Evolutionary conservation across 2,329 filamentous ascomycete genomes (phyloP), one percentile per base, ranked within the genome.

Genomic region (Tolypocladium guangdongense): DNA sequence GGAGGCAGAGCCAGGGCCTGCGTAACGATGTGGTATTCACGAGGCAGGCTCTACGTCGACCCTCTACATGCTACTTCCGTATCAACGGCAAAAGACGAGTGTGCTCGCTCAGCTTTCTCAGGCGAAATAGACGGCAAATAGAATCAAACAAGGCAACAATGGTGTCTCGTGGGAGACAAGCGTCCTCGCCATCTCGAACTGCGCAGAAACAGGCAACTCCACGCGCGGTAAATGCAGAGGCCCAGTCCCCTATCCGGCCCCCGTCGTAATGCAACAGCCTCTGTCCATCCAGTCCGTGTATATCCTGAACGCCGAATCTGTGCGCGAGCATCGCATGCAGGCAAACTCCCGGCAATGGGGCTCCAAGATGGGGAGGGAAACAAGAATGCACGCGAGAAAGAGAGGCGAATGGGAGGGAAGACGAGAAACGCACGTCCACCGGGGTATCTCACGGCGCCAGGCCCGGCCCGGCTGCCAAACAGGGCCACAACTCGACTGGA

Each of bases 401-500:
- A 51, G 48, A 38, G 43, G 12, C 20, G 47, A 18, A 22, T 18
- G 8, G 38, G 27, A 33, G 22, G 27, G 27, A 37, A 24, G 10
- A 18, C 12, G 27, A 32, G 22, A 16, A 43, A 24, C 16, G 50
- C 51, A 48, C 52, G 57, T 52, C 49, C 45, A 47, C 47, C 56
- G 52, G 62, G 63, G 62, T 64, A 64, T 64, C 62, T 61, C 59
- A 59, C 56, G 10, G 58, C 33, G 52, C 56, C 36, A 16, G n/a
- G 8, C 20, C 33, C 27, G 2, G 27, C 32, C 32, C 5, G 33
- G 18, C n/a, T 18, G 47, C 18, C 43, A 20, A 20, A 46, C 27
- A 46, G 6, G 18, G 27, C 14, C 27, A 46, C 5, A 10, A 14
- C 2, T 33, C 18, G 27, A n/a, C 18, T 12, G 18, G n/a, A 14